These are phyloP conservation scores for Naematelia encephala DNA, from an alignment of 768 basidiomycete genomes.

Conservation along the genomic window DNA sequence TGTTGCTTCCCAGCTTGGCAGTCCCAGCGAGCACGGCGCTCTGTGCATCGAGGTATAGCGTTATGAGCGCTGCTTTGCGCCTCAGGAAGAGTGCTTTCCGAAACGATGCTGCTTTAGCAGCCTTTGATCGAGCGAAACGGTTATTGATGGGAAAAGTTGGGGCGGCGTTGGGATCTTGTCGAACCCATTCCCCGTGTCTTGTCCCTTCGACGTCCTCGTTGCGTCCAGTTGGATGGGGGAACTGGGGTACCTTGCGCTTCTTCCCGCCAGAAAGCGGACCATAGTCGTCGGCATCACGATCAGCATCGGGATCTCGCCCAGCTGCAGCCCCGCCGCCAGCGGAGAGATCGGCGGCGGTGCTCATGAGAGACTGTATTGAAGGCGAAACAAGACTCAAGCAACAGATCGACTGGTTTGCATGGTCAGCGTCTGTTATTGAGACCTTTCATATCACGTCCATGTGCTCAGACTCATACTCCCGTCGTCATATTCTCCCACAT, in stretches of 20 bases:
- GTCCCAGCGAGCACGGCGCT: conserved; percentile 11
- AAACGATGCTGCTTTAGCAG: conserved; percentile 6
- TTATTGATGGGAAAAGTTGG: conserved; percentile 4
- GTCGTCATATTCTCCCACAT: background rate
- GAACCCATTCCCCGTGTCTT: background rate
- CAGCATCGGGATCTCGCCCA: background rate
- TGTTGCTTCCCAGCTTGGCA: conserved; percentile 3
- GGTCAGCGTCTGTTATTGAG: background rate
- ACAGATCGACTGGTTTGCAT: background rate
- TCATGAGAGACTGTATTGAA: background rate
- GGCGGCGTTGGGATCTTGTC: background rate
- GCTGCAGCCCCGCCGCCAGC: background rate
- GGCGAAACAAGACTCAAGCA: background rate
- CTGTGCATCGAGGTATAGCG: conserved; percentile 38
- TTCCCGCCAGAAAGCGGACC: background rate
- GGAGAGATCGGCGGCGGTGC: background rate
- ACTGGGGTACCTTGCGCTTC: background rate
- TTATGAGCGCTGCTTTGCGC: conserved; percentile 36
- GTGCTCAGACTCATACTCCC: background rate
- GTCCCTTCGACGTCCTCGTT: background rate
- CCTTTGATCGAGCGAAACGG: conserved; percentile 10
- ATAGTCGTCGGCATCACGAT: background rate
- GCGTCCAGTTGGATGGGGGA: background rate
- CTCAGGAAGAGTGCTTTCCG: conserved; percentile 27
- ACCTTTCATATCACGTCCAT: background rate